A percentile compares a stretch with the other conserved stretches of the same genome.
Evolutionary conservation across 805 yeast genomes (phyloP).

Genomic region (Sungouiozyma ichnusensis): DNA sequence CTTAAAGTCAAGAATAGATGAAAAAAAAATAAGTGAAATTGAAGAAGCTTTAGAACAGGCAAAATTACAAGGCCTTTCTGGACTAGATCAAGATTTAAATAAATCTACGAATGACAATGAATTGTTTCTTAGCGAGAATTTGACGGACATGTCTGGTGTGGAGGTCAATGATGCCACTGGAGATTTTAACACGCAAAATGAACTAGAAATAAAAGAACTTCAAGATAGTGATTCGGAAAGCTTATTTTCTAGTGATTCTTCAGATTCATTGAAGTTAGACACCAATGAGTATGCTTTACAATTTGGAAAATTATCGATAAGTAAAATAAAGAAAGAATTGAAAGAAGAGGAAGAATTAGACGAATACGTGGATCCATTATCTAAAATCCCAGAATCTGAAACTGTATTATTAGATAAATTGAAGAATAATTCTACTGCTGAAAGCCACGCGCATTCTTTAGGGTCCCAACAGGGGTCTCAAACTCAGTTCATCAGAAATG

Average conservation of each 20-base stretch:
- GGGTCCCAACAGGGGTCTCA: neutral
- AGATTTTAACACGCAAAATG: neutral
- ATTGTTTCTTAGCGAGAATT: neutral
- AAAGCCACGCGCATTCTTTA: neutral
- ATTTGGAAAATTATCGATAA: constrained; percentile 20
- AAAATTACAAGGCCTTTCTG: constrained; percentile 4
- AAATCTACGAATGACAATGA: neutral
- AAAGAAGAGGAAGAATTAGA: constrained; percentile 17
- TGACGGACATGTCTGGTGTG: neutral
- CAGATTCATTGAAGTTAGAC: constrained; percentile 17
- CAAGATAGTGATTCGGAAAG: neutral
- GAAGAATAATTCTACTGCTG: neutral
- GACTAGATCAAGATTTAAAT: neutral
- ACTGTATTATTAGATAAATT: neutral
- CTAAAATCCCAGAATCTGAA: constrained; percentile 3
- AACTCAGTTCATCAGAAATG: neutral
- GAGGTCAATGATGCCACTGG: neutral
- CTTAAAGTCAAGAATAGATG: neutral
- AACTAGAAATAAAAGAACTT: neutral
- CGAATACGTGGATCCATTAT: constrained; percentile 25
- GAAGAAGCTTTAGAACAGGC: constrained; percentile 8
- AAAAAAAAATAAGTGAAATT: neutral
- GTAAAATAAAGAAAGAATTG: constrained; percentile 16
- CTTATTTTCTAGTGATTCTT: neutral
- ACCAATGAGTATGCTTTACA: constrained; percentile 19